phyloP scores from a whole-genome alignment of 805 yeast genomes.

The Wickerhamomyces bovis region DNA sequence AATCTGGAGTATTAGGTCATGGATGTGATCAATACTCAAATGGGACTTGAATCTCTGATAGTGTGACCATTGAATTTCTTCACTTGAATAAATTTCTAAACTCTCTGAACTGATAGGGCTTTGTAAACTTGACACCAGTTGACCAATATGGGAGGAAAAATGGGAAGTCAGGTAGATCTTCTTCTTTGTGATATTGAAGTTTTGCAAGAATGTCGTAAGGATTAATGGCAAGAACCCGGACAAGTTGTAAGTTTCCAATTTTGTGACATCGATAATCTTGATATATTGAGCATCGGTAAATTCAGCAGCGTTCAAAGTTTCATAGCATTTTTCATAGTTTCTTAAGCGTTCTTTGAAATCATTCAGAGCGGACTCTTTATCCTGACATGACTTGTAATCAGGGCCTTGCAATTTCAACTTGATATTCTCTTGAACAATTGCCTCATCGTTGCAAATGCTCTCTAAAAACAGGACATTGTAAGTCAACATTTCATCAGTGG shows the following conservation, averaged over 20 bases:
- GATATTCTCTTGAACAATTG: slow-evolving; percentile 26
- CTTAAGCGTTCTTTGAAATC: slow-evolving; percentile 39
- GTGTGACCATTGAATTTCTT: background rate
- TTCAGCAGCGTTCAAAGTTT: slow-evolving; percentile 38
- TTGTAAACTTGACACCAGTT: slow-evolving; percentile 2
- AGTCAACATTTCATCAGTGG: slow-evolving; percentile 29
- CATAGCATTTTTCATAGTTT: slow-evolving; percentile 50
- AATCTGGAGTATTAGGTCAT: slow-evolving; percentile 18
- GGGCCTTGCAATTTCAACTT: slow-evolving; percentile 29
- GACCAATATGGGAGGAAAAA: background rate
- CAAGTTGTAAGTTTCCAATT: slow-evolving; percentile 49
- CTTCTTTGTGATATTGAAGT: slow-evolving; percentile 16
- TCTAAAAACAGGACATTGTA: slow-evolving; percentile 37
- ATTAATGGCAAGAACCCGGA: slow-evolving; percentile 26
- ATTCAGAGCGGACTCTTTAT: slow-evolving; percentile 19
- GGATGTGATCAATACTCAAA: slow-evolving; percentile 14
- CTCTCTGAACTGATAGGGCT: background rate
- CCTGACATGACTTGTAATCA: slow-evolving; percentile 18
- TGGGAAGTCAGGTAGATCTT: slow-evolving; percentile 16
- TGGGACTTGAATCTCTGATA: background rate
- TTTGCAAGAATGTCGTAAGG: slow-evolving; percentile 15
- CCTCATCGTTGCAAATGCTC: slow-evolving; percentile 26
- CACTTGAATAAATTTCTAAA: slow-evolving; percentile 7
- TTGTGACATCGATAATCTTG: slow-evolving; percentile 56
- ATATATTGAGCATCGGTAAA: slow-evolving; percentile 39